Evolutionary conservation across 202 grass and related monocot species (phyloP).

Genomic region (Schoenoplectus triqueter): DNA sequence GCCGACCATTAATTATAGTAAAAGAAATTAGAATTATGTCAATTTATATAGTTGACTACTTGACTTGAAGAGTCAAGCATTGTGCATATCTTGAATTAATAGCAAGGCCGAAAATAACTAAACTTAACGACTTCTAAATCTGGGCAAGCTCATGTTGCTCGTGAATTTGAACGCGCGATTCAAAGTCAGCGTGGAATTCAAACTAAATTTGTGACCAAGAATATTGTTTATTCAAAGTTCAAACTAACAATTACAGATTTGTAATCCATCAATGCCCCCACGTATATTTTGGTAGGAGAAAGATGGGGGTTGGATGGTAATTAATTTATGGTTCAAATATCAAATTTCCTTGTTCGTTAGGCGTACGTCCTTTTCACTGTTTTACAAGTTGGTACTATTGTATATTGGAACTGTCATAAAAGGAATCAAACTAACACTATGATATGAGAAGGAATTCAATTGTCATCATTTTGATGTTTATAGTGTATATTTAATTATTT

Average conservation of each 20-base stretch:
- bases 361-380: background rate
- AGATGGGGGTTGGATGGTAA: background rate
- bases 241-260: background rate
- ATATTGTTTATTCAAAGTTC: conserved; percentile 6
- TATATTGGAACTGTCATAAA: background rate
- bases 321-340: background rate
- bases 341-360: background rate
- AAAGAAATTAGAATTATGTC: background rate
- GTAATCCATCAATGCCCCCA: background rate
- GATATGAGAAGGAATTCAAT: no score
- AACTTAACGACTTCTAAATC: background rate
- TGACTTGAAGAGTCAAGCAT: conserved; percentile 9
- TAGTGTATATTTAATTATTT: no score
- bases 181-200: background rate
- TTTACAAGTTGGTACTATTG: background rate
- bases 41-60: background rate
- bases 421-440: background rate
- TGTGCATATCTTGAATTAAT: background rate
- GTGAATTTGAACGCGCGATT: background rate
- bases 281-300: background rate
- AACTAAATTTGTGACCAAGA: background rate
- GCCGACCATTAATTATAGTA: conserved; percentile 9
- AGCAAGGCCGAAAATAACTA: background rate
- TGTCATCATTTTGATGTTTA: no score
- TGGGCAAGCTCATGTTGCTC: background rate